These are phyloP conservation scores for Paulownia fortunei DNA, from an alignment of 257 asterid species.

Conservation along the genomic window DNA sequence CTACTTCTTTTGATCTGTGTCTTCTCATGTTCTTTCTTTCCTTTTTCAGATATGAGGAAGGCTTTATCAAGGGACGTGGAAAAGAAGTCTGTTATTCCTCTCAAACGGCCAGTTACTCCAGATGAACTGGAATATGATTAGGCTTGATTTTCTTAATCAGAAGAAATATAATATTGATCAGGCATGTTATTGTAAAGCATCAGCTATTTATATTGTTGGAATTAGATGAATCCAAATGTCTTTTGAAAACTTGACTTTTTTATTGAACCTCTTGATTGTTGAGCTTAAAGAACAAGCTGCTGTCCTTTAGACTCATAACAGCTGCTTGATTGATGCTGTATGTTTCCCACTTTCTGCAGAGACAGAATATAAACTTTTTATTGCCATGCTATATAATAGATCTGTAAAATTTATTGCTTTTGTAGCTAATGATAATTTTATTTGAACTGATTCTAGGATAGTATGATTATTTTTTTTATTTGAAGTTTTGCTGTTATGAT, in stretches of 20 bases:
- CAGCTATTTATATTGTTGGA: not conserved
- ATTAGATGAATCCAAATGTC: not conserved
- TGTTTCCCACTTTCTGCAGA: too few species aligned
- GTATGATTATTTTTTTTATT: too few species aligned
- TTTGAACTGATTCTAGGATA: too few species aligned
- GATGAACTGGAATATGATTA: too few species aligned
- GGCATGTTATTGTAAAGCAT: conserved; percentile 17
- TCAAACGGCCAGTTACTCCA: conserved; percentile 84
- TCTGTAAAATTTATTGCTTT: too few species aligned
- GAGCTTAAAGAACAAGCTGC: not conserved
- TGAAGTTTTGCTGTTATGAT: too few species aligned
- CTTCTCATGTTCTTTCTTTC: conserved; percentile 1
- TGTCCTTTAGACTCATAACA: not conserved
- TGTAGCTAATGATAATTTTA: too few species aligned
- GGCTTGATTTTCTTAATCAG: conserved; percentile 21
- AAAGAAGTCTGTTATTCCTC: conserved; percentile 85
- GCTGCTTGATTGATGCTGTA: not conserved
- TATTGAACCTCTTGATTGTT: not conserved
- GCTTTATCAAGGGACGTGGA: conserved; percentile 87
- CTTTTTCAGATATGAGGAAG: conserved; percentile 82
- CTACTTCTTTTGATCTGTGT: not conserved
- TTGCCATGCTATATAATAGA: too few species aligned
- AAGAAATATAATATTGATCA: not conserved
- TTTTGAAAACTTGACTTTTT: not conserved
- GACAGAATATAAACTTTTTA: too few species aligned